Evolutionary conservation across 2,329 filamentous ascomycete genomes (phyloP).

Genomic region (Diaporthe ilicicola): DNA sequence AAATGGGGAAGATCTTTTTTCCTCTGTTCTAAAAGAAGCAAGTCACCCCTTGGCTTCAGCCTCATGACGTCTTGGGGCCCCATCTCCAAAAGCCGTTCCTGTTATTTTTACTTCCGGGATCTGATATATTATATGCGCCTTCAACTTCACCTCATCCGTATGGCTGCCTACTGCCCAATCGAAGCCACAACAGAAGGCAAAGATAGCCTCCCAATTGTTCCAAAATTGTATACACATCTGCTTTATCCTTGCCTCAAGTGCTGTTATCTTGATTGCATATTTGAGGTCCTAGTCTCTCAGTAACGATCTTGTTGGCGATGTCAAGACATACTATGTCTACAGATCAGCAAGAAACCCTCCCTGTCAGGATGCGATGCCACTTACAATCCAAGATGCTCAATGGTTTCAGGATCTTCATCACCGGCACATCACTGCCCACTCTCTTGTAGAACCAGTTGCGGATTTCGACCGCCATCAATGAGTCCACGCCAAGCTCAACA

Average conservation of each 20-base stretch:
- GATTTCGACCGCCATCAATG: conserved; percentile 51
- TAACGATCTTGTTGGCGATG: conserved; percentile 21
- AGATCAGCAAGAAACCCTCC: neutral
- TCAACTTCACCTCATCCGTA: neutral
- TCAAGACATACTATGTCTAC: conserved; percentile 12
- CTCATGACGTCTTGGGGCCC: conserved; percentile 6
- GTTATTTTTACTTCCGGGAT: neutral
- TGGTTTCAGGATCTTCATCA: conserved; percentile 54
- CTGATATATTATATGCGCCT: neutral
- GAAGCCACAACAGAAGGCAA: neutral
- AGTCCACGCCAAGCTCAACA: conserved; percentile 51
- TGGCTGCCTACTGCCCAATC: neutral
- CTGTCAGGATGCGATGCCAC: neutral
- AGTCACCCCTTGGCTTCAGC: neutral
- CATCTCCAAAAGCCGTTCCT: neutral
- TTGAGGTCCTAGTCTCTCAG: neutral
- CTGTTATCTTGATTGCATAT: no score
- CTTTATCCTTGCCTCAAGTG: neutral
- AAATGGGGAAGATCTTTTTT: conserved; percentile 27
- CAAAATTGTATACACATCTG: neutral
- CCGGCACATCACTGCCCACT: conserved; percentile 51
- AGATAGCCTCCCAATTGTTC: neutral
- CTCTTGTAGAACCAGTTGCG: conserved; percentile 56
- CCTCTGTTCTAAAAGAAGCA: neutral
- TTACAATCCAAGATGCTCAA: conserved; percentile 37